Base-by-base conservation (phyloP, 345 rosid genomes). In the Syzygium aromaticum region DNA sequence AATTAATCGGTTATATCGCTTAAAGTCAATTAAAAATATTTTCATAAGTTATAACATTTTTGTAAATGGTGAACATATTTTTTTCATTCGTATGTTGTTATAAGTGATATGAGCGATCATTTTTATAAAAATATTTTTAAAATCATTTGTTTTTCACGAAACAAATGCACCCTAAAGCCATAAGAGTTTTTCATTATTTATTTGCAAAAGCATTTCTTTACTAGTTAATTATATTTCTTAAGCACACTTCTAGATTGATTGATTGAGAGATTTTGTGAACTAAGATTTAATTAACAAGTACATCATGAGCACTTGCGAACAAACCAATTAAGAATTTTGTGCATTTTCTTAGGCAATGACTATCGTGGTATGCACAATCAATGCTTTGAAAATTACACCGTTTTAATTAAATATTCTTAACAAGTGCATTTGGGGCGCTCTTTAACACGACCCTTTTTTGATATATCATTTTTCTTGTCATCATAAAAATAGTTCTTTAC, bases 41-140 rank as follows among this genome's bases (percentile, higher is more conserved):
- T 28, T 5, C 5, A 15, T 64, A 4, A 16, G 1, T 5, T 1
- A 64, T 30, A 64, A 64, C 0, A 11, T 67, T 8, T 67, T 67
- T 16, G 7, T 67, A 0, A 4, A 67, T 8, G 23, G 33, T 30
- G 6, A 17, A 7, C 4, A 67, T 33, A 21, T 3, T 67, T 33
- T 67, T 33, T 67, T 67, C 25, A 2, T 67, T 33, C 0, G 0
- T 30, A n/a, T 61, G 16, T n/a, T 61, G 0, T n/a, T 3, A 5
- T n/a, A 13, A n/a, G 33, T 6, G 19, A n/a, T 8, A 10, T 28
- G 8, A 30, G 3, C 3, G 6, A 67, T 16, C 1, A 0, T 7
- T 16, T 67, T 30, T 30, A 30, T 1, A 6, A 67, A 64, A 16
- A 15, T 3, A 8, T 30, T 67, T 30, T 67, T 0, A 17, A 30